Base-by-base conservation (phyloP, 1,139 yeast genomes). In the Debaryomyces singareniensis region DNA sequence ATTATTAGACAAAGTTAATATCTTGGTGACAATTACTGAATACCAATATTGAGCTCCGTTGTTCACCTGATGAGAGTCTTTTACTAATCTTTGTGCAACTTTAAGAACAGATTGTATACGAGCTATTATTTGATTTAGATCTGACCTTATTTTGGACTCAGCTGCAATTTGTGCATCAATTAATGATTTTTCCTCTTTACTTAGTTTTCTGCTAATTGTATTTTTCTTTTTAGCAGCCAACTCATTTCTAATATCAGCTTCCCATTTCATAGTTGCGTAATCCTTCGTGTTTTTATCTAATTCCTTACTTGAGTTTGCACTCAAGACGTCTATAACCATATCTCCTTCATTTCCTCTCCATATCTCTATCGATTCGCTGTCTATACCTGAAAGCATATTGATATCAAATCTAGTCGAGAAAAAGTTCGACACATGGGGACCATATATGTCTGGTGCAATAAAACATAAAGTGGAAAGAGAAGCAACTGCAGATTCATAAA, bases 251-350 rank as follows among this genome's bases (percentile, higher is more conserved):
- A 91, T 71, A 30, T 73, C 72, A 45, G 81, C 89, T 52, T 91
- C 98, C 97, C 98, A 91, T 47, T 84, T 78, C 38, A 74, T 66
- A 11, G 87, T 83, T 44, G 84, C 95, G 48, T 84, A 85, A 45
- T 87, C 96, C 47, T 77, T 85, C 3, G 82, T 58, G 48, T 84
- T 84, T 46, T 82, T 84, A 16, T 53, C 55, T 2, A 45, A 51
- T 44, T 67, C 61, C 29, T 64, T 61, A 27, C 58, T 58, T 31
- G 57, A 59, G 10, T 59, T 48, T 15, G 61, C 62, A 16, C 47
- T 51, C 30, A 83, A 58, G 3, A 83, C 78, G 44, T 84, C 76
- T 13, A 78, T 59, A 1, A 83, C 94, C 32, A 85, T 55, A 34
- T 71, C 76, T 5, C 89, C 94, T 30, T 78, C 89, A 0, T 64